Conservation (phyloP, 169 alveolate genomes). For the Besnoitia besnoiti region DNA sequence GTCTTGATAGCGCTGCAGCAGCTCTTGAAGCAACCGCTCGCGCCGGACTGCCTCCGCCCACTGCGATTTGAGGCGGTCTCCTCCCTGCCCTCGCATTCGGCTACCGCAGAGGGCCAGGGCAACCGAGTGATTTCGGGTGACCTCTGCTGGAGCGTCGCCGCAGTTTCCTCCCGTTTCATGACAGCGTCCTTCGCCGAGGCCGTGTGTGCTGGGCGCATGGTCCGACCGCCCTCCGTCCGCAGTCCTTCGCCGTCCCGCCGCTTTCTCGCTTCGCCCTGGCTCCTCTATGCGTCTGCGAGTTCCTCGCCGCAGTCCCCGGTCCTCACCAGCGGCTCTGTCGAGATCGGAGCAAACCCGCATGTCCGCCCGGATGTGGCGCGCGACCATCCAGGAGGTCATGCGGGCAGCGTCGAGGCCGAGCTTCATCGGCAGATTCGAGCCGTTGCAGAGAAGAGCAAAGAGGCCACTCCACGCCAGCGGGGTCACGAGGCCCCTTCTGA, state of each 20-base stretch:
- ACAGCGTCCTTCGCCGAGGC: too few species aligned
- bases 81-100: too few species aligned
- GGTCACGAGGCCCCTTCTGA: conserved; percentile 78
- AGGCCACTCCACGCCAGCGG: conserved; percentile 79
- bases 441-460: conserved; percentile 83
- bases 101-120: too few species aligned
- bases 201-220: neutral
- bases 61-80: neutral
- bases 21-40: conserved; percentile 46
- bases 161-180: neutral
- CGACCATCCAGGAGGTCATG: conserved; percentile 80
- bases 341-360: neutral
- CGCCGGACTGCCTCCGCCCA: conserved; percentile 1
- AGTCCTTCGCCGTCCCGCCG: too few species aligned
- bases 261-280: neutral
- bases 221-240: neutral
- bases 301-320: too few species aligned
- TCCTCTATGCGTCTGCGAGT: neutral
- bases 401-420: conserved; percentile 86
- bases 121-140: too few species aligned
- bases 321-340: neutral
- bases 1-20: conserved; percentile 47
- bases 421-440: conserved; percentile 85
- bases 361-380: conserved; percentile 35
- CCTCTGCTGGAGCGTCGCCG: too few species aligned